Conservation (phyloP, 106 monocot genomes). For the Xerophyta viscosa region DNA sequence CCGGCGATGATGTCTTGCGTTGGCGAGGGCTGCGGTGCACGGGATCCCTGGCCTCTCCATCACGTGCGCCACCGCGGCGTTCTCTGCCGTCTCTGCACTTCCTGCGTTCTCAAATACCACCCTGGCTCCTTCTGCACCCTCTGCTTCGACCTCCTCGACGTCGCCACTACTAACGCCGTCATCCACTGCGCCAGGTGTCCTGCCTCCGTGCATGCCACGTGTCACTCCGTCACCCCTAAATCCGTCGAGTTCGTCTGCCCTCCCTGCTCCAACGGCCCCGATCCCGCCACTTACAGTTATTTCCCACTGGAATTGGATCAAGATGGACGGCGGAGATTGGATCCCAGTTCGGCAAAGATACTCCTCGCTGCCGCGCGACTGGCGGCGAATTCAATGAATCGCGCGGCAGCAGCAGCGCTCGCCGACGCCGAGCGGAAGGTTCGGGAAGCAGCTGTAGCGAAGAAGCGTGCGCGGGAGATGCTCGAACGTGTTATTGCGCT, state of each 20-base stretch:
- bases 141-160: slow-evolving; percentile 37
- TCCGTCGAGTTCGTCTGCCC: background rate
- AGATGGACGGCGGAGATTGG: slow-evolving; percentile 3
- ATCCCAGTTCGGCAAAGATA: slow-evolving; percentile 19
- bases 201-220: background rate
- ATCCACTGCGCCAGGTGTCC: background rate
- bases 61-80: slow-evolving; percentile 51
- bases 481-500: slow-evolving; percentile 26
- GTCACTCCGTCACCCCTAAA: background rate
- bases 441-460: slow-evolving; percentile 45
- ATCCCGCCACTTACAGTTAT: slow-evolving; percentile 10
- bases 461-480: slow-evolving; percentile 66
- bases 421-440: slow-evolving; percentile 61
- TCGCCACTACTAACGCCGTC: background rate
- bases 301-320: background rate
- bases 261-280: slow-evolving; percentile 13
- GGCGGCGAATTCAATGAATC: slow-evolving; percentile 38
- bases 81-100: slow-evolving; percentile 56
- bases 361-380: slow-evolving; percentile 41
- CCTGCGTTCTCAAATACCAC: slow-evolving; percentile 55
- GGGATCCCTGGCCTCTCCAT: slow-evolving; percentile 57
- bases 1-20: slow-evolving; percentile 23
- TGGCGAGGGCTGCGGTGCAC: slow-evolving; percentile 41
- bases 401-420: slow-evolving; percentile 18
- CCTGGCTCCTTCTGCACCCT: slow-evolving; percentile 49